These are phyloP conservation scores for Naegleria gruberi DNA, from an alignment of 208 protist species.

Conservation along the genomic window DNA sequence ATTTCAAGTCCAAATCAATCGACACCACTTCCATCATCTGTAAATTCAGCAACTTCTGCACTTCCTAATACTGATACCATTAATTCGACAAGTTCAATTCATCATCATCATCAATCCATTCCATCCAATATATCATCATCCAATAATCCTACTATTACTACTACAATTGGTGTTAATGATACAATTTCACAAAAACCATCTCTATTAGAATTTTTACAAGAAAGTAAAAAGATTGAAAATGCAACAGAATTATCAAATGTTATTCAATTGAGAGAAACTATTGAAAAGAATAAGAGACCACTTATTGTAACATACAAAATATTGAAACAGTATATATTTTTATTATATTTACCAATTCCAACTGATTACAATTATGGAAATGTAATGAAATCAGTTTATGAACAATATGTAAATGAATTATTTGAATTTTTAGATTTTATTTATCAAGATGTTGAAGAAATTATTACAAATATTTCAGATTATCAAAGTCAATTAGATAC, in stretches of 20 bases:
- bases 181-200: no score
- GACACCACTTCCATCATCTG: no score
- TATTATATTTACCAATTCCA: neutral
- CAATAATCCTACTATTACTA: no score
- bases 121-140: no score
- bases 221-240: neutral
- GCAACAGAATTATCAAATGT: neutral
- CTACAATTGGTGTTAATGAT: no score
- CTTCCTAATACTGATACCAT: no score
- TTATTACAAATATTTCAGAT: neutral
- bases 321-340: neutral
- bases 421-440: slow-evolving; percentile 14
- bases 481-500: neutral
- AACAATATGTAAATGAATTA: slow-evolving; percentile 11
- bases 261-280: neutral
- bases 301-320: neutral
- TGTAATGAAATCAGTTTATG: slow-evolving; percentile 4
- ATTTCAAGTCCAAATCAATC: no score
- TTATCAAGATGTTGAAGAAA: neutral
- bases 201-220: neutral
- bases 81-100: no score
- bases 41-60: no score
- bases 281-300: neutral
- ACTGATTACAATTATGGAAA: neutral
- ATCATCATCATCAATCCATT: no score